Evolutionary conservation across 108 stramenopile species (phyloP), one percentile per base, ranked within the genome.

Genomic region (Stephanodiscus minutulus): DNA sequence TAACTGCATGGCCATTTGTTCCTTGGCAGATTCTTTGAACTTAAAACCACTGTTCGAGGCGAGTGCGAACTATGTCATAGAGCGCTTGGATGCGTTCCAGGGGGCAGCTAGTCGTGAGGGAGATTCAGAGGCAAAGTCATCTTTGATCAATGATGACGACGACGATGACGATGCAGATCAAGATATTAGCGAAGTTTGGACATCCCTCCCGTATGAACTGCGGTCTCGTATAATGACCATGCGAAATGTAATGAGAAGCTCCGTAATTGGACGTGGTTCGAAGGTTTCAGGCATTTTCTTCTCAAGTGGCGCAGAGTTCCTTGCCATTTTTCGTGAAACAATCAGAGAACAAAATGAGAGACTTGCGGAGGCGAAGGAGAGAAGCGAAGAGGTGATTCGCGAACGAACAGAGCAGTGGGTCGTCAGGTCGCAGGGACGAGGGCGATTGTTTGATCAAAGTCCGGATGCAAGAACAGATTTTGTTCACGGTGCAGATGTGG

Each of bases 1-100:
- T n/a, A 93, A 93, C 61, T 93, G 92, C 69, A 64, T 86, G 62
- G 81, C 79, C 10, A 59, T 93, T 56, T 86, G 81, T 36, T 82
- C 87, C 66, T 73, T 93, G 52, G 87, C 89, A 6, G 92, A 93
- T 82, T 77, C 85, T 60, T 64, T 89, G 41, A 60, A 76, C 49
- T 39, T 93, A 31, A 77, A 81, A 43, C 48, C 58, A 24, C 61
- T 93, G 25, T 87, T 87, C 46, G 92, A 93, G 61, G 66, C 72
- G 13, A 80, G 79, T 64, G 72, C 73, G 18, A 73, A 80, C 46
- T 70, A 63, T 73, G 79, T 80, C 13, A 66, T 80, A 15, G 46
- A 60, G 27, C 71, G 79, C 18, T 56, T 80, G 43, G 79, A 80
- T 64, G 66, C 79, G 17, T 15, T 80, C 7, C 77, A 79, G 27